Evolutionary conservation across 345 rosid species (phyloP), one percentile per base, ranked within the genome.

Genomic region (Populus ilicifolia): DNA sequence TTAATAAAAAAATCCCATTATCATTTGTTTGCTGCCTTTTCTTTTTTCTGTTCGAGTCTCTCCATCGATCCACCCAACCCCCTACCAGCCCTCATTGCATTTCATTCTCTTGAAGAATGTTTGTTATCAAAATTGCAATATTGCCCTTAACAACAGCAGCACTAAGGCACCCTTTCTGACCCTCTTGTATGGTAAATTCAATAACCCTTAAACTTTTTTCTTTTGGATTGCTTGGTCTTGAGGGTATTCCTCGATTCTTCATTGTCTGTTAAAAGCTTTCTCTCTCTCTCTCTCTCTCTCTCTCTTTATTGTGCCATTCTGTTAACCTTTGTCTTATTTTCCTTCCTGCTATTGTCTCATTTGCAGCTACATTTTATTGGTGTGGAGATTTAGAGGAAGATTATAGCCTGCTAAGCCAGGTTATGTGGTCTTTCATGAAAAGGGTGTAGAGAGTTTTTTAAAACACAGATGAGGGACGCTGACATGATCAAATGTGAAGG

Each of bases 391-490:
- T 29, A 62, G 43, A 61, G 65, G 82, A 54, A 86, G 84, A 81
- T 75, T 72, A 80, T 65, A 80, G 75, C 76, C 75, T 81, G 76
- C 73, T 81, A 83, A 83, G 54, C 64, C 74, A 61, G 71, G 33
- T 64, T 71, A 77, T 80, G 82, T 35, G 46, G 52, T 46, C 80
- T 67, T 82, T 73, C 72, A 81, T 67, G 79, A 82, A 80, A 77
- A 80, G 88, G 86, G 85, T 81, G 79, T 72, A 79, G 59, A 84
- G 78, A 80, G 62, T 65, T 38, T 76, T 77, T 80, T 64, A 75
- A 67, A 69, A 78, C 56, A 68, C 27, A 73, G 54, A 92, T 90
- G 93, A 89, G 92, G 84, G 92, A 91, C 85, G 89, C 88, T 80
- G 83, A 90, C 59, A 54, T 68, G 81, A 80, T 81, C 80, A 81